These are phyloP conservation scores for Colletotrichum noveboracense DNA, from an alignment of 2,329 filamentous ascomycete species.

Conservation along the genomic window DNA sequence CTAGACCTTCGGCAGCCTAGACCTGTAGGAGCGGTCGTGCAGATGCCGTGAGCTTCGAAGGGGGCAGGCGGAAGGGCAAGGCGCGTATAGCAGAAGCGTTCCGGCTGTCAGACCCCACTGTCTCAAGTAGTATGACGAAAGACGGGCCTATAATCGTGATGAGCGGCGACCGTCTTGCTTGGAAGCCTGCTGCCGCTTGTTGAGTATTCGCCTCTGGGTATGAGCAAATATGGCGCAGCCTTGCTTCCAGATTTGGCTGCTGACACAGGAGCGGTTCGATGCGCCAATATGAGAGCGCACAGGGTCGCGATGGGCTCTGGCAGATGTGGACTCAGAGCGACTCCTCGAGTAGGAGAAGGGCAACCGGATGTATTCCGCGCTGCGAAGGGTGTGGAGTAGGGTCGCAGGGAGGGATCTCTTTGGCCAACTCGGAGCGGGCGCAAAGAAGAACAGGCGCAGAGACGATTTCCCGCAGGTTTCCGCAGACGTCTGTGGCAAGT, in stretches of 20 bases:
- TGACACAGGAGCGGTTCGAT: neutral
- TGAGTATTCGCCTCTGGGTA: neutral
- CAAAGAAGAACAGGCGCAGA: neutral
- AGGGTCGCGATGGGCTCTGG: neutral
- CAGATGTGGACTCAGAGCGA: neutral
- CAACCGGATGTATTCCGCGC: neutral
- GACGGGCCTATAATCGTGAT: neutral
- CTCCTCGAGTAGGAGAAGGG: neutral
- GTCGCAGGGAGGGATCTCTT: neutral
- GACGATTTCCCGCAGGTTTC: neutral
- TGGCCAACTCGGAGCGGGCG: neutral
- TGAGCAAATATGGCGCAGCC: neutral
- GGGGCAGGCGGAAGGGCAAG: neutral
- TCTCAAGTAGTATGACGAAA: neutral
- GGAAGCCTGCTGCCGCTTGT: neutral
- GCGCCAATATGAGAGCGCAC: neutral
- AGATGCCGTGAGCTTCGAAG: neutral
- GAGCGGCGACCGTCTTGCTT: neutral
- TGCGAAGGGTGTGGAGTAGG: neutral
- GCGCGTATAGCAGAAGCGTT: neutral
- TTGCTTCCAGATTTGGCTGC: neutral
- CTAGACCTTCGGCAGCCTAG: neutral
- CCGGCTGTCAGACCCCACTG: neutral
- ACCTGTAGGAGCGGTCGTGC: neutral
- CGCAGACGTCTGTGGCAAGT: slow-evolving; percentile 1